These are phyloP conservation scores for Cercospora sp. DNA, from an alignment of 2,329 filamentous ascomycete species.

Conservation along the genomic window DNA sequence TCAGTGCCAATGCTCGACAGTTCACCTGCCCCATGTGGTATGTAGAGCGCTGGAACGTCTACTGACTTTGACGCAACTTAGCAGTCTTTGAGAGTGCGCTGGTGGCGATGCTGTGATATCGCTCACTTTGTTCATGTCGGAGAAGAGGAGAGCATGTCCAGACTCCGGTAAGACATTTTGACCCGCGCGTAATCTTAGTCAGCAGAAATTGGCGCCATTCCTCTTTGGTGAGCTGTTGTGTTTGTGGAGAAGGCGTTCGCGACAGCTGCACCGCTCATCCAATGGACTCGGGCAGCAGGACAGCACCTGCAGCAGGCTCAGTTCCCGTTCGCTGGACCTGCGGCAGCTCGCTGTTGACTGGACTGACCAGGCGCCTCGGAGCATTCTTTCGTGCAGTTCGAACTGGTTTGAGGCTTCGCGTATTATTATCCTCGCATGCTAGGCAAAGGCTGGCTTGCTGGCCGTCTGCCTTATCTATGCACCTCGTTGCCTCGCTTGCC, in stretches of 20 bases:
- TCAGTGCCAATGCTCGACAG: not conserved
- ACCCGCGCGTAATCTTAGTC: not conserved
- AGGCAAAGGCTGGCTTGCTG: constrained; percentile 1
- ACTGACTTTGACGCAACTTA: not conserved
- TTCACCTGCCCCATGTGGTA: not conserved
- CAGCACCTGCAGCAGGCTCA: constrained; percentile 17
- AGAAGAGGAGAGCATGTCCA: not conserved
- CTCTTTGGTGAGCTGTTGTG: not conserved
- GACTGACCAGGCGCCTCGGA: constrained; percentile 5
- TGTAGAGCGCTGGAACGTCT: not conserved
- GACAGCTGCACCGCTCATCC: constrained; percentile 23
- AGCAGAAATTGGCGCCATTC: not conserved
- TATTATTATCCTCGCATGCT: constrained; percentile 9
- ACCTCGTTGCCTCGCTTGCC: constrained; percentile 16
- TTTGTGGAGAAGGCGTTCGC: constrained; percentile 11
- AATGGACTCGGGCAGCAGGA: constrained; percentile 11
- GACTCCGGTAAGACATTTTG: not conserved
- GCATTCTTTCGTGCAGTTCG: constrained; percentile 2
- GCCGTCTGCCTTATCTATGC: constrained; percentile 9
- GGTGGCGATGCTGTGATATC: not conserved
- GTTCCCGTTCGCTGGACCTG: constrained; percentile 22
- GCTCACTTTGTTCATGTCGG: not conserved
- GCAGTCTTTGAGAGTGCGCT: not conserved
- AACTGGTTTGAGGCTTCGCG: constrained; percentile 8
- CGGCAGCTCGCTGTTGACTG: constrained; percentile 18